Evolutionary conservation across 2,329 filamentous ascomycete species (phyloP), one percentile per base, ranked within the genome.

Genomic region (Esteya vermicola): DNA sequence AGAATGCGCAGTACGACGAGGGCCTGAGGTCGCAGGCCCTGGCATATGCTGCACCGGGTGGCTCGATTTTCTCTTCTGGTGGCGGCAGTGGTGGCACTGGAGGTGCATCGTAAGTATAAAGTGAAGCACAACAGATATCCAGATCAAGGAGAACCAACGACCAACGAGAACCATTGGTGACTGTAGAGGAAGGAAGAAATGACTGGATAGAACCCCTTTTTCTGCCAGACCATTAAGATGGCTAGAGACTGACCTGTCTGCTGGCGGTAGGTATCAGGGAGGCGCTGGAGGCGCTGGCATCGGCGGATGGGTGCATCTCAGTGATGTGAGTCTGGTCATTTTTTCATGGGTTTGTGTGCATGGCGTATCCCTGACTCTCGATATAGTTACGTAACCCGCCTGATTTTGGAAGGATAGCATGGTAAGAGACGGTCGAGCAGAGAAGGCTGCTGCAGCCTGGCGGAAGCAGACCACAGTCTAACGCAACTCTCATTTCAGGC

Each of bases 391-490:
- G 78, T 39, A 78, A 78, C 38, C 74, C 75, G 3, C 76, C 75
- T 1, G 76, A 79, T 49, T 81, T 68, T 62, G 77, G 77, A 14
- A 59, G 78, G 39, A 81, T 81, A 52, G 75, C 77, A 3, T 80
- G 72, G 56, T 57, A 35, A 6, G 38, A 16, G 8, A 16, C 3
- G 28, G 4, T 6, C 28, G 14, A 18, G 12, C n/a, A 16, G 4
- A 4, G 28, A 31, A 14, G n/a, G n/a, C n/a, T n/a, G n/a, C n/a
- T n/a, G n/a, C n/a, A n/a, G n/a, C n/a, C n/a, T n/a, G n/a, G n/a
- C n/a, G n/a, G n/a, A n/a, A n/a, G n/a, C n/a, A n/a, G n/a, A n/a
- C n/a, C n/a, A n/a, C n/a, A n/a, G n/a, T n/a, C n/a, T 3, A 27
- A 14, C 4, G 4, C 4, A 21, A 20, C 37, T 39, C 13, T 33